phyloP scores from a whole-genome alignment of 495 filamentous ascomycete genomes.

The Xylaria castorea region DNA sequence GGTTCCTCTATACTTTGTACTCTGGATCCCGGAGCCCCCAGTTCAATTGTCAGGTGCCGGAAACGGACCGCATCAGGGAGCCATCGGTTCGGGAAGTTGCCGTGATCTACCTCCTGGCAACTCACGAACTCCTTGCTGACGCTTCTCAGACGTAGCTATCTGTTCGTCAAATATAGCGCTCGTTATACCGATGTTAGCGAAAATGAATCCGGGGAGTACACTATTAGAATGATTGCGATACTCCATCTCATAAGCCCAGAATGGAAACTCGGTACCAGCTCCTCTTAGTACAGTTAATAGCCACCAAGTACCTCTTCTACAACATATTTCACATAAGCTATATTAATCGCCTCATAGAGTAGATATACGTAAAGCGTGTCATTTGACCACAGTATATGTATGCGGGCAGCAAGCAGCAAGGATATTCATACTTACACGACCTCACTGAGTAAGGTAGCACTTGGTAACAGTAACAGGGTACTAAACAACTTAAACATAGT shows the following conservation, averaged over 20 bases:
- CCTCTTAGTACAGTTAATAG: neutral
- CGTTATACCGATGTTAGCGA: neutral
- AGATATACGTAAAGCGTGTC: conserved; percentile 8
- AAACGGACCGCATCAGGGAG: conserved; percentile 40
- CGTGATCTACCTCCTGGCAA: conserved; percentile 27
- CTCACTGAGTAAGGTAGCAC: conserved; percentile 10
- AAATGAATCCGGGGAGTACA: neutral
- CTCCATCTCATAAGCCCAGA: neutral
- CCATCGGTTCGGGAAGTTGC: conserved; percentile 38
- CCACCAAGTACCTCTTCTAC: neutral
- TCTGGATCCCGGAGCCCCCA: conserved; percentile 26
- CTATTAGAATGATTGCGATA: neutral
- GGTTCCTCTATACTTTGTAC: conserved; percentile 31
- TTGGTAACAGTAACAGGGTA: conserved; percentile 12
- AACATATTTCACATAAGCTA: conserved; percentile 4
- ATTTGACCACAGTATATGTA: conserved; percentile 4
- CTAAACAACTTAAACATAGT: neutral
- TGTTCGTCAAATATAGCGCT: conserved; percentile 8
- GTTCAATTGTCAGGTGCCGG: conserved; percentile 36
- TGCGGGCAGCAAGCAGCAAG: conserved; percentile 7
- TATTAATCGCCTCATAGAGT: conserved; percentile 1
- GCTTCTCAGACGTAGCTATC: conserved; percentile 6
- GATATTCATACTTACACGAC: conserved; percentile 11
- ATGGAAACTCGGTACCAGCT: neutral
- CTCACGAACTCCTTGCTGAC: conserved; percentile 8